These are phyloP conservation scores for Artomyces pyxidatus DNA, from an alignment of 768 basidiomycete species.

Conservation along the genomic window DNA sequence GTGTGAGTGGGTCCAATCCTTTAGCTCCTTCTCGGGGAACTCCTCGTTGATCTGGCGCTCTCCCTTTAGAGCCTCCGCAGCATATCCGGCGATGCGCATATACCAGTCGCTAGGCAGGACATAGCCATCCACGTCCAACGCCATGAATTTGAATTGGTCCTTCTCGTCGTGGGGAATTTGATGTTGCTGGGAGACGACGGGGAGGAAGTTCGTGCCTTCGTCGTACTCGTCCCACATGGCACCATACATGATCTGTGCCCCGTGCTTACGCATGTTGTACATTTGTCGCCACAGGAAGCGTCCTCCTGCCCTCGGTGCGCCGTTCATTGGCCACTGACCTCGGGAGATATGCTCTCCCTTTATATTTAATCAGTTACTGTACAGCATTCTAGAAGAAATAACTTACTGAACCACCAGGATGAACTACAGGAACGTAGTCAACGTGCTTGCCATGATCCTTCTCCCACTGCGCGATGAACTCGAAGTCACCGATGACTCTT, in stretches of 20 bases:
- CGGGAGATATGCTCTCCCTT: slow-evolving; percentile 66
- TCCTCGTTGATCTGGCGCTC: slow-evolving; percentile 5
- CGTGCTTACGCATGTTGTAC: slow-evolving; percentile 53
- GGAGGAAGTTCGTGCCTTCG: slow-evolving; percentile 80
- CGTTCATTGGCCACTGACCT: slow-evolving; percentile 68
- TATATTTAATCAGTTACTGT: slow-evolving; percentile 21
- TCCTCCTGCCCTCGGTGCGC: slow-evolving; percentile 64
- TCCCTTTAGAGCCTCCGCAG: slow-evolving; percentile 7
- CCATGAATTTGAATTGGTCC: slow-evolving; percentile 53
- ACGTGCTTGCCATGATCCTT: slow-evolving; percentile 36
- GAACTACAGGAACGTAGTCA: slow-evolving; percentile 78
- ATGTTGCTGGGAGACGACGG: slow-evolving; percentile 50
- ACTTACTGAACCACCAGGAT: slow-evolving; percentile 77
- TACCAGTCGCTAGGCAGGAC: slow-evolving; percentile 78
- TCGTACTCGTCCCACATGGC: slow-evolving; percentile 93
- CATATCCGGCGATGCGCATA: slow-evolving; percentile 20
- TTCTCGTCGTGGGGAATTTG: slow-evolving; percentile 46
- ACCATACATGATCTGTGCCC: slow-evolving; percentile 62
- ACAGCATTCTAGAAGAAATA: neutral
- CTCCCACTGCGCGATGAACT: slow-evolving; percentile 40
- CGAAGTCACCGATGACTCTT: slow-evolving; percentile 57
- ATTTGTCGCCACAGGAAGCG: slow-evolving; percentile 76
- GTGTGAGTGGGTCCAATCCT: slow-evolving; percentile 8
- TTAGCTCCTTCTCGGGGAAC: slow-evolving; percentile 11
- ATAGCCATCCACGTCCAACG: slow-evolving; percentile 71